Evolutionary conservation across 169 alveolate genomes (phyloP), one percentile per base, ranked within the genome.

Genomic region (Cardiosporidium cionae): DNA sequence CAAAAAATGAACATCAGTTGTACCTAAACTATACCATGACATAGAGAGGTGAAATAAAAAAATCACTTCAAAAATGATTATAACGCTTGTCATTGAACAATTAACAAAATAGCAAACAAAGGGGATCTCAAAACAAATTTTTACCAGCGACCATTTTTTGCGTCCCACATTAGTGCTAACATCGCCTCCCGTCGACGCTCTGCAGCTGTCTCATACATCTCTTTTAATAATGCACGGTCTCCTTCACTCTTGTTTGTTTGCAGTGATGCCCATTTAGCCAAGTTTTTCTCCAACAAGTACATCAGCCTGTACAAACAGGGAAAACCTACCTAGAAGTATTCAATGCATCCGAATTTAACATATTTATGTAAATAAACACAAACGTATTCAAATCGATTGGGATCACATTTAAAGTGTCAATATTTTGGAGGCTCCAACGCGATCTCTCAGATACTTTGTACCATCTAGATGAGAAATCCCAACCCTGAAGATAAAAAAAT

Each of bases 161-260:
- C 73, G 36, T 72, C 63, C 73, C 79, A 72, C 34, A 72, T 28
- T 7, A 72, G 72, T 53, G 23, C 25, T 68, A 65, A 62, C 79
- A 62, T 72, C 63, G 79, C 79, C 25, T n/a, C 65, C 27, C 72
- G 33, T 67, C 79, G 71, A 6, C 32, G 53, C 32, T 27, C 37
- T 27, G 79, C 79, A 3, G 71, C 4, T 0, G 31, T 35, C 64
- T 7, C 32, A 44, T 9, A 72, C 62, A 32, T 16, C n/a, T 16
- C n/a, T 16, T 44, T 16, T 44, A 44, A 44, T 44, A 16, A 16
- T 16, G 16, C 16, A 16, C n/a, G 16, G 27, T n/a, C 27, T 16
- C 27, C 27, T 16, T 44, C 58, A 16, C 27, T 16, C n/a, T 16
- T 44, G n/a, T 44, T 44, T 16, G 16, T 44, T 44, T 16, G 16